phyloP scores from a whole-genome alignment of 805 yeast species.

The Sugiyamaella valdiviana region DNA sequence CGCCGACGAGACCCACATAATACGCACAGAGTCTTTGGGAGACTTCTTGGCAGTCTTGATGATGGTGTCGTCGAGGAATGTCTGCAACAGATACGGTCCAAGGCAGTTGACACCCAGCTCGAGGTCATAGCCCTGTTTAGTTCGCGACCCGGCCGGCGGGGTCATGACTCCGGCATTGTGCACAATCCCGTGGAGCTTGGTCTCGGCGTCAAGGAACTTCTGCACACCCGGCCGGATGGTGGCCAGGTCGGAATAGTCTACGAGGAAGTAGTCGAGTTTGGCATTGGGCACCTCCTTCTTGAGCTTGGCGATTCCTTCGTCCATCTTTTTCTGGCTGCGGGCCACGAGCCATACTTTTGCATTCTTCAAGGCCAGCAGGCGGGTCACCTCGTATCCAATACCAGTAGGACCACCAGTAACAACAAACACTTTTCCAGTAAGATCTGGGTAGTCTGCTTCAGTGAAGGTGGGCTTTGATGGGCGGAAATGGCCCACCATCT shows the following conservation, averaged over 20 bases:
- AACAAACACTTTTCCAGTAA: slow-evolving; percentile 30
- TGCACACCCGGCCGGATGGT: slow-evolving; percentile 37
- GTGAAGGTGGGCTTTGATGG: slow-evolving; percentile 17
- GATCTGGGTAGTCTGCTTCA: slow-evolving; percentile 32
- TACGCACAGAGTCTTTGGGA: slow-evolving; percentile 25
- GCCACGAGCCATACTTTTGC: slow-evolving; percentile 37
- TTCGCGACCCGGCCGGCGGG: slow-evolving; percentile 30
- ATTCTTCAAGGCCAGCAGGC: slow-evolving; percentile 28
- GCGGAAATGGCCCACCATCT: not conserved
- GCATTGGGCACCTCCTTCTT: slow-evolving; percentile 23
- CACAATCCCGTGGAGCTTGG: slow-evolving; percentile 34
- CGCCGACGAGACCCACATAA: slow-evolving; percentile 36
- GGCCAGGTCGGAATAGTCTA: slow-evolving; percentile 35
- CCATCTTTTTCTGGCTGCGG: slow-evolving; percentile 33
- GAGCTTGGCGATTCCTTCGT: slow-evolving; percentile 28
- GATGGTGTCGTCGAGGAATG: slow-evolving; percentile 35
- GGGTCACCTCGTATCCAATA: slow-evolving; percentile 32
- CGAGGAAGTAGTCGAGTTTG: slow-evolving; percentile 15
- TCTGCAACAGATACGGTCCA: slow-evolving; percentile 42
- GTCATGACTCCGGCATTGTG: slow-evolving; percentile 44
- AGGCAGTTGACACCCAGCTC: slow-evolving; percentile 44
- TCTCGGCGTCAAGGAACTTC: slow-evolving; percentile 25
- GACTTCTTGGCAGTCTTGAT: slow-evolving; percentile 29
- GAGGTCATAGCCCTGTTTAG: slow-evolving; percentile 43
- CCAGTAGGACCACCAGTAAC: slow-evolving; percentile 36